A percentile compares a stretch with the other conserved stretches of the same genome.
Conservation (phyloP, 371 early-diverging fungal species). For the Smittium culicis region DNA sequence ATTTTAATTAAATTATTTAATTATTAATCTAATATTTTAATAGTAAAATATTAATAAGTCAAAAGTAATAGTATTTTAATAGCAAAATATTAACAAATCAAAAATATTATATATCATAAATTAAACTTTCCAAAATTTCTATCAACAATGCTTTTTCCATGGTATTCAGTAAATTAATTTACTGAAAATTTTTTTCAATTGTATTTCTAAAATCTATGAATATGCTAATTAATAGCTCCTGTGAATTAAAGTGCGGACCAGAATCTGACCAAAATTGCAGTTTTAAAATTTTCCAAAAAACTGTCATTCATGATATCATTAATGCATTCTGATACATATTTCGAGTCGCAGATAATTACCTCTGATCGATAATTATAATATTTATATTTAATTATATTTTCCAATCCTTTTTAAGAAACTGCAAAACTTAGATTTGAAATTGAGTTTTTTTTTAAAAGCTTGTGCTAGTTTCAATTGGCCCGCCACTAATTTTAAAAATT, state of each 20-base stretch:
- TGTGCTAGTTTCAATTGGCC: neutral
- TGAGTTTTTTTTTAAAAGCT: neutral
- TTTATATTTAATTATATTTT: neutral
- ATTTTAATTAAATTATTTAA: no score
- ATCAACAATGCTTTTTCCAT: neutral
- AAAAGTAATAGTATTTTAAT: no score
- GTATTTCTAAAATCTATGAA: neutral
- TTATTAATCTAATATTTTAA: no score
- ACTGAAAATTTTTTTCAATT: neutral
- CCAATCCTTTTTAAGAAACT: neutral
- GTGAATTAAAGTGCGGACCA: neutral
- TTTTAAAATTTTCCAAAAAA: neutral
- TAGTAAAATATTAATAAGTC: no score
- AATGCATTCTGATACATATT: neutral
- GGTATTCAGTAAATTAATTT: constrained; percentile 3
- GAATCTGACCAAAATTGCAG: neutral
- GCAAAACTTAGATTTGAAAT: neutral
- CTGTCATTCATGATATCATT: neutral
- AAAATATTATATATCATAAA: neutral
- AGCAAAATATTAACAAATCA: neutral
- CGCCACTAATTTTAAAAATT: neutral
- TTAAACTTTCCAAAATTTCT: neutral
- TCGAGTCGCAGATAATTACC: neutral
- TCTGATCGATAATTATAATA: neutral
- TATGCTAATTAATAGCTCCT: neutral